Evolutionary conservation across 2,329 filamentous ascomycete genomes (phyloP).

Genomic region (Microdochium trichocladiopsis): DNA sequence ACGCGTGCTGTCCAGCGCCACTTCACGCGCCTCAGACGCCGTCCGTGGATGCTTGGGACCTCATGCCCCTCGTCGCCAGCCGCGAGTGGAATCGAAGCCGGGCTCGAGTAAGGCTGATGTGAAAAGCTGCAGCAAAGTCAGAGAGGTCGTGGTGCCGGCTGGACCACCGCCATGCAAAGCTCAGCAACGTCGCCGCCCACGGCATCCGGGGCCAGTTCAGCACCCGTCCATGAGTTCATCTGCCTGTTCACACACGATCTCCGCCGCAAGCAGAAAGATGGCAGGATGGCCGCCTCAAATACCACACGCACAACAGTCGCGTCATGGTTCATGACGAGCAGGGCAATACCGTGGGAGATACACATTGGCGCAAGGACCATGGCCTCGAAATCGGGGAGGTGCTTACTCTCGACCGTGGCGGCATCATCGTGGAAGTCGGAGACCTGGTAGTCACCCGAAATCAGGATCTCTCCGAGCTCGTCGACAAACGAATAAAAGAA

Average conservation of each 20-base stretch:
- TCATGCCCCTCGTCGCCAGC: too few species aligned
- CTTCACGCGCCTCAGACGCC: not conserved
- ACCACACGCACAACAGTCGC: conserved; percentile 84
- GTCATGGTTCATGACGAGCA: conserved; percentile 84
- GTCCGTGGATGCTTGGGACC: too few species aligned
- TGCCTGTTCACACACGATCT: conserved; percentile 87
- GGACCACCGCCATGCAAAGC: not conserved
- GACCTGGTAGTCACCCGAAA: conserved; percentile 67
- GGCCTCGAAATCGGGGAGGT: conserved; percentile 78
- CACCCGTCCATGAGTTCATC: conserved; percentile 71
- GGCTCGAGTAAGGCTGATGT: too few species aligned
- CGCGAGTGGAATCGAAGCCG: too few species aligned
- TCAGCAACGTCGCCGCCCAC: not conserved
- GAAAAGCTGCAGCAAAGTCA: not conserved
- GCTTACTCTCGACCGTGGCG: conserved; percentile 67
- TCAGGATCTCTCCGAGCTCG: conserved; percentile 70
- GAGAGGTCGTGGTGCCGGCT: not conserved
- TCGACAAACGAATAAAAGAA: conserved; percentile 61
- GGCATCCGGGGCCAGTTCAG: conserved; percentile 33
- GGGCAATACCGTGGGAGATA: conserved; percentile 76
- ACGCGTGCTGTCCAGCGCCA: not conserved
- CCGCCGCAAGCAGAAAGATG: conserved; percentile 83
- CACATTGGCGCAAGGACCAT: conserved; percentile 66
- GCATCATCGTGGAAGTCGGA: conserved; percentile 71
- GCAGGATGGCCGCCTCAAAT: conserved; percentile 86